A percentile compares a stretch with the other conserved stretches of the same genome.
phyloP scores from a whole-genome alignment of 129 eudicot species.

The Flaveria ramosissima region DNA sequence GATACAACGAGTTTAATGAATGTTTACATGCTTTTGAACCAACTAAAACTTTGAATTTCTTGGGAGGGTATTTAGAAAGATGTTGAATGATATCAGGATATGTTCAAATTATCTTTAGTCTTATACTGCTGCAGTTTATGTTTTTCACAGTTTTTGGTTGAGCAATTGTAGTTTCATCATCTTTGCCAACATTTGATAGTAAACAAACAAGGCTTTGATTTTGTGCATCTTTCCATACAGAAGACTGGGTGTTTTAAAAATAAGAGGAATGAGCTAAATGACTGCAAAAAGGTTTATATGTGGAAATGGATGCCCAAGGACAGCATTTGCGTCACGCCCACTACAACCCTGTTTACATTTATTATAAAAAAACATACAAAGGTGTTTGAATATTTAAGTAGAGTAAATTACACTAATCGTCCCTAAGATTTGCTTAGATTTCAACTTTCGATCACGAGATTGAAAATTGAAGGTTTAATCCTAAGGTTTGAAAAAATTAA shows the following conservation, averaged over 20 bases:
- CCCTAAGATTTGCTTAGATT: too few species aligned
- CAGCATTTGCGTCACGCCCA: too few species aligned
- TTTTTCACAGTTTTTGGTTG: constrained; percentile 6
- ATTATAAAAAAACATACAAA: too few species aligned
- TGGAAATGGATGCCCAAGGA: too few species aligned
- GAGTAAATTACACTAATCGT: too few species aligned
- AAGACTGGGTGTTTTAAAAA: not conserved
- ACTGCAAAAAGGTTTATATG: too few species aligned
- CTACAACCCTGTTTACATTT: too few species aligned
- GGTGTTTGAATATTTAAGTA: too few species aligned
- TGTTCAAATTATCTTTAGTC: constrained; percentile 30
- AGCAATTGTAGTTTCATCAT: constrained; percentile 16
- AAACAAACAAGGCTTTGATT: not conserved
- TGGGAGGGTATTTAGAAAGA: constrained; percentile 29
- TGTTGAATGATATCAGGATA: constrained; percentile 28
- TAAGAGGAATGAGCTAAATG: not conserved
- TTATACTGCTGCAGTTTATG: constrained; percentile 19
- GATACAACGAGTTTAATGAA: constrained; percentile 23
- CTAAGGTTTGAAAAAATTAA: too few species aligned
- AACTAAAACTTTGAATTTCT: constrained; percentile 22
- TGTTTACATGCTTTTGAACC: constrained; percentile 35
- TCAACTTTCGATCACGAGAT: too few species aligned
- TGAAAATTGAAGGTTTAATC: too few species aligned
- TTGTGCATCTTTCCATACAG: not conserved
- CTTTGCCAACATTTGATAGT: not conserved